Base-by-base conservation (phyloP, 2,329 filamentous ascomycete genomes). In the Amylocarpus encephaloides region DNA sequence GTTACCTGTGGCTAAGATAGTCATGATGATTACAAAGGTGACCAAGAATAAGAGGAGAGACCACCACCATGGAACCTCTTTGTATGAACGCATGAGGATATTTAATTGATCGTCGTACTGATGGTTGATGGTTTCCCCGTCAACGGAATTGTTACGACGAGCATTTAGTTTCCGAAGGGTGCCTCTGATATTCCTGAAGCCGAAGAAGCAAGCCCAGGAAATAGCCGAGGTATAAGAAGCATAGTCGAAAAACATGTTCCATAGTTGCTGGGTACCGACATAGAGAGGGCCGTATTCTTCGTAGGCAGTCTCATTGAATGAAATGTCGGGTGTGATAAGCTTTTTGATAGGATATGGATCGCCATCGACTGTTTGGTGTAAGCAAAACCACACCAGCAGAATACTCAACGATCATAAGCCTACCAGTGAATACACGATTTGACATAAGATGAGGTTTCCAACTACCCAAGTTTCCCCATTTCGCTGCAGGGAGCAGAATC, bases 211-310 rank as follows among this genome's bases (percentile, higher is more conserved):
- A 61, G 81, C 77, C 78, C 79, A 83, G 5, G 73, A 73, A 41
- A 82, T 68, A 0, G 77, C 77, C 1, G 78, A 80, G 1, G 77
- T 71, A 51, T 80, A 76, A 5, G 77, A 74, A 7, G 79, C 77
- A 49, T 82, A 82, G 60, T 79, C 77, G 61, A 80, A 82, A 65
- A 81, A 81, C 53, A 78, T 77, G 5, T 66, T 63, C 79, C 79
- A 83, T 2, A 80, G 69, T 38, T 75, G 71, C 51, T 82, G 80
- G 0, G 77, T 67, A 1, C 79, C 75, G 47, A 80, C 73, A 54
- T 79, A 80, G 16, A 79, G 68, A 2, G 75, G 75, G 0, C 79
- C 79, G 32, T 75, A 67, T 50, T 73, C 63, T 6, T 67, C 67
- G 51, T 74, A 75, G 1, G 68, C 70, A 1, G 72, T 74, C 54